Evolutionary conservation across 371 early-diverging fungal species (phyloP), one percentile per base, ranked within the genome.

Genomic region (Syncephalis plumigaleata): DNA sequence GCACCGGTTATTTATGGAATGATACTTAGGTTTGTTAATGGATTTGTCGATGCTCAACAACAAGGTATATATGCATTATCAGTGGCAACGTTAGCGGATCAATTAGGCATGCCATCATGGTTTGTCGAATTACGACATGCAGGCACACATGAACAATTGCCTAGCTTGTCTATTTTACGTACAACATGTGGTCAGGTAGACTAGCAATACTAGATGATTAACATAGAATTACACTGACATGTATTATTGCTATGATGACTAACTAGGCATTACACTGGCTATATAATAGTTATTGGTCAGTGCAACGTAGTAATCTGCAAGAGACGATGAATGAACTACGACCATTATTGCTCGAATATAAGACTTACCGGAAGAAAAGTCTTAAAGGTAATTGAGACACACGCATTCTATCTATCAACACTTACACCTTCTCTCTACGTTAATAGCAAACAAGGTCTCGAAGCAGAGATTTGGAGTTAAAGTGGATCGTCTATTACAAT

Each of bases 11-110:
- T n/a, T n/a, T n/a, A n/a, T n/a, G n/a, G n/a, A n/a, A n/a, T n/a
- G n/a, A n/a, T n/a, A n/a, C n/a, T n/a, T n/a, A 67, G 78, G 36
- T 73, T 81, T 53, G 81, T 81, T 39, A 81, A 78, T 48, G 77
- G 77, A 1, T 58, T 74, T 11, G 72, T 76, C 0, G 81, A 77
- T 63, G 66, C 65, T n/a, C 57, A 57, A 39, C 79, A 78, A 52
- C 62, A 60, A 1, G 58, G 67, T 1, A 56, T 51, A 1, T 67
- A 61, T 55, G 75, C 75, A 0, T 47, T 58, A 18, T 70, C 77
- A 7, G 60, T 77, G 17, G 57, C 67, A 2, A 50, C 54, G 3
- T 39, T 81, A n/a, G 79, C 81, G 8, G 60, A 64, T 26, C 55
- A 56, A 36, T 52, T 81, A 18, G 66, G 68, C 1, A 49, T 81